A percentile compares a stretch with the other conserved stretches of the same genome.
phyloP scores from a whole-genome alignment of 345 rosid species.

The Syzygium aromaticum region DNA sequence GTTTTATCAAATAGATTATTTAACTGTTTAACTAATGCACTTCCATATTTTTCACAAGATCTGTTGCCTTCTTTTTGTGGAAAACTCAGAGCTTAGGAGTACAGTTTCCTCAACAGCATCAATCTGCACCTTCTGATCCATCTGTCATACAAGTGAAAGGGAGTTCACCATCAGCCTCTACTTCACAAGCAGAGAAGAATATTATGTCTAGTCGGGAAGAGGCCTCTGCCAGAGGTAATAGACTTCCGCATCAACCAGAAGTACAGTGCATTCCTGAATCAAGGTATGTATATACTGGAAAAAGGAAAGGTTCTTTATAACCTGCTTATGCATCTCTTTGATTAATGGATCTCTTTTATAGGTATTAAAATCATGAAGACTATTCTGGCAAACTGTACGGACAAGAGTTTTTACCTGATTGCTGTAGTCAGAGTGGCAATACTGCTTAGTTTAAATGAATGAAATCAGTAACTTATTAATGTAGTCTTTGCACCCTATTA shows the following conservation, averaged over 20 bases:
- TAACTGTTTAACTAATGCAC: neutral
- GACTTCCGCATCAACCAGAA: slow-evolving; percentile 28
- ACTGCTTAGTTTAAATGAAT: neutral
- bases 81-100: slow-evolving; percentile 69
- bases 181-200: slow-evolving; percentile 28
- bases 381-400: neutral
- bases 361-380: neutral
- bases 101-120: slow-evolving; percentile 61
- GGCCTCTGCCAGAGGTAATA: slow-evolving; percentile 41
- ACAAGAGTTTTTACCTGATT: neutral
- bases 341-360: neutral
- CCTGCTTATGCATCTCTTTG: neutral
- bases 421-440: neutral
- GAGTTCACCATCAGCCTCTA: slow-evolving; percentile 10
- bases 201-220: slow-evolving; percentile 52
- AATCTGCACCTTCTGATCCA: slow-evolving; percentile 7
- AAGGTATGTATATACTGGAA: slow-evolving; percentile 31
- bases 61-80: neutral
- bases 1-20: neutral
- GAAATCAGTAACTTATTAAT: neutral
- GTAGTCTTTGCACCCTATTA: neutral
- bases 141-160: slow-evolving; percentile 22
- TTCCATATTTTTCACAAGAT: neutral
- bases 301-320: neutral
- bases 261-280: slow-evolving; percentile 57